These are phyloP conservation scores for Cercospora citrullina DNA, from an alignment of 2,329 filamentous ascomycete species.

Conservation along the genomic window DNA sequence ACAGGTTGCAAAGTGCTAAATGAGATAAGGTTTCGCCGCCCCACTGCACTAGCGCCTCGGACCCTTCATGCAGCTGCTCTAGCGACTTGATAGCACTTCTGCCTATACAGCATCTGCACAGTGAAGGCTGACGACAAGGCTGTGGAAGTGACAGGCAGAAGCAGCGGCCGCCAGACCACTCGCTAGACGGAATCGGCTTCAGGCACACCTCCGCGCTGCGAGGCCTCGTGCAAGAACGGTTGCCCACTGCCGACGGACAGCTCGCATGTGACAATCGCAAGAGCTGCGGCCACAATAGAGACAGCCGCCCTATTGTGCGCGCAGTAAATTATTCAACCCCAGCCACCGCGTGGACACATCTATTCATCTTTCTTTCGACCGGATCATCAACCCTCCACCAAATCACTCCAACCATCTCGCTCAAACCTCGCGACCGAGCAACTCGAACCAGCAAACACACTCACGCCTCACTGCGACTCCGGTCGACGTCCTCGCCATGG, in stretches of 20 bases:
- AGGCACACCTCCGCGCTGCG: background rate
- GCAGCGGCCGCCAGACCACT: background rate
- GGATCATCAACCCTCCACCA: background rate
- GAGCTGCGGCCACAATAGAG: constrained; percentile 7
- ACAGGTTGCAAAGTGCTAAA: constrained; percentile 1
- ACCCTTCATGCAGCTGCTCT: constrained; percentile 7
- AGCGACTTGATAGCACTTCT: constrained; percentile 5
- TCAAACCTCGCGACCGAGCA: background rate
- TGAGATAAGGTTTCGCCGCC: constrained; percentile 2
- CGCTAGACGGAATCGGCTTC: background rate
- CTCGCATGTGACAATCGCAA: constrained; percentile 10
- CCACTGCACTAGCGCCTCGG: constrained; percentile 5
- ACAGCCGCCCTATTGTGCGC: constrained; percentile 4
- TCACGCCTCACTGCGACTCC: background rate
- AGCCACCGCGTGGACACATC: background rate
- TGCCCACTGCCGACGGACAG: background rate
- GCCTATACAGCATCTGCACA: constrained; percentile 5
- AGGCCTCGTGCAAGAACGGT: background rate
- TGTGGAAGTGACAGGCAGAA: background rate
- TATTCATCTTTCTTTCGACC: background rate
- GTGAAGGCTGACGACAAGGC: constrained; percentile 1
- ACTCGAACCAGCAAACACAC: background rate
- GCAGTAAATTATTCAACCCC: background rate
- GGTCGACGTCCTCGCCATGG: background rate
- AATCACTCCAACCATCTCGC: background rate